These are phyloP conservation scores for Hypoxylon sp. DNA, from an alignment of 2,329 filamentous ascomycete genomes.

Conservation along the genomic window DNA sequence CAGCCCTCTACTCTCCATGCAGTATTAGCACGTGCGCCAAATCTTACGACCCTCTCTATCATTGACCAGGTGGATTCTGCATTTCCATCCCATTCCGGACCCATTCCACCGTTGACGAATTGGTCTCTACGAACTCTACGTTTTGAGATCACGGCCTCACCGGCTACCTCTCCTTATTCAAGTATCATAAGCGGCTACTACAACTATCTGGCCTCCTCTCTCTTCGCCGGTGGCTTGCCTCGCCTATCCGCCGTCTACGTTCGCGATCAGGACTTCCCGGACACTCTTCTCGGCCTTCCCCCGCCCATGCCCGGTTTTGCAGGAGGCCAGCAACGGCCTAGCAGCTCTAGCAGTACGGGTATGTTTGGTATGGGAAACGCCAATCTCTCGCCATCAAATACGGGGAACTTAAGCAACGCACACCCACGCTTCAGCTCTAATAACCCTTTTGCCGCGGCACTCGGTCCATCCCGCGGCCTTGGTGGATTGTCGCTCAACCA, in stretches of 20 bases:
- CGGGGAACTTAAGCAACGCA: slow-evolving; percentile 47
- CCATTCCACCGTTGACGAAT: slow-evolving; percentile 76
- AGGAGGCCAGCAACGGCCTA: slow-evolving; percentile 56
- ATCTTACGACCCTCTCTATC: slow-evolving; percentile 71
- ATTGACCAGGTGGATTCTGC: slow-evolving; percentile 66
- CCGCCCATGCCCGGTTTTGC: slow-evolving; percentile 70
- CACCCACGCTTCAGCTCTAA: slow-evolving; percentile 70
- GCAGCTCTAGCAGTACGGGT: slow-evolving; percentile 55
- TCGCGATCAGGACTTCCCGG: slow-evolving; percentile 85
- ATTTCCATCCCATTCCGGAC: slow-evolving; percentile 64
- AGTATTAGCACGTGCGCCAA: slow-evolving; percentile 71
- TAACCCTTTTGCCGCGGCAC: slow-evolving; percentile 68
- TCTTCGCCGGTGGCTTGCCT: slow-evolving; percentile 82
- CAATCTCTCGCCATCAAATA: slow-evolving; percentile 49
- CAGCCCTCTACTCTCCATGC: slow-evolving; percentile 72
- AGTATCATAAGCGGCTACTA: slow-evolving; percentile 78
- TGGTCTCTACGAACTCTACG: slow-evolving; percentile 79
- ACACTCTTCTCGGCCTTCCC: slow-evolving; percentile 79
- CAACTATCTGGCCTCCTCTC: slow-evolving; percentile 85
- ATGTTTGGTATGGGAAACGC: slow-evolving; percentile 49
- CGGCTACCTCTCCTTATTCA: slow-evolving; percentile 70
- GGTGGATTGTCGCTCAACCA: slow-evolving; percentile 60
- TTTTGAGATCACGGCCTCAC: slow-evolving; percentile 82
- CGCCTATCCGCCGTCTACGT: slow-evolving; percentile 85
- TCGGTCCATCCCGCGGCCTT: slow-evolving; percentile 54